Percentiles rank a stretch among this genome's conserved stretches.
Evolutionary conservation across 495 filamentous ascomycete genomes (phyloP).

Genomic region (Talaromyces thailandensis): DNA sequence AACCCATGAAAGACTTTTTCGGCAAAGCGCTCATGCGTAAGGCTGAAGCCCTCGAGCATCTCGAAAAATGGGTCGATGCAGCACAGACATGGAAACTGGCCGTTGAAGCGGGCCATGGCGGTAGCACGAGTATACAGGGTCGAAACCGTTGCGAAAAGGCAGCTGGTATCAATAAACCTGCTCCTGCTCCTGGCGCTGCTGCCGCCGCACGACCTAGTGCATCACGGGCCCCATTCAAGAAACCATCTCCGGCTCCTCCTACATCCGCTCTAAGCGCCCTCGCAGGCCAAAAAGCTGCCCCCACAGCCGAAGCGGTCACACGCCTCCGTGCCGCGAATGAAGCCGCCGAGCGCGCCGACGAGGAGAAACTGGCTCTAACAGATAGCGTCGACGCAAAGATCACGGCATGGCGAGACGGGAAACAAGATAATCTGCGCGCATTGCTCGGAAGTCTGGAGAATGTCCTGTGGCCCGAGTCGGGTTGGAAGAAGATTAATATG

Average conservation of each 20-base stretch:
- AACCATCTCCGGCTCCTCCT: slow-evolving; percentile 22
- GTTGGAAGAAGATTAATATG: slow-evolving; percentile 96
- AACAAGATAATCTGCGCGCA: slow-evolving; percentile 86
- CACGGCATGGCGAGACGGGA: slow-evolving; percentile 72
- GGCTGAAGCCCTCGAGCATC: slow-evolving; percentile 89
- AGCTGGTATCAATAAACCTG: slow-evolving; percentile 46
- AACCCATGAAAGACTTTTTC: slow-evolving; percentile 87
- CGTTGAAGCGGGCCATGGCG: slow-evolving; percentile 77
- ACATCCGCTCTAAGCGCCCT: slow-evolving; percentile 11
- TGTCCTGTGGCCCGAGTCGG: slow-evolving; percentile 83
- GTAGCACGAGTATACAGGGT: slow-evolving; percentile 71
- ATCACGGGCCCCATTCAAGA: slow-evolving; percentile 20
- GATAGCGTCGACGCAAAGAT: slow-evolving; percentile 77
- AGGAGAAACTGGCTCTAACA: slow-evolving; percentile 82
- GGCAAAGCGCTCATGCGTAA: slow-evolving; percentile 89
- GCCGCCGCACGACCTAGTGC: slow-evolving; percentile 18
- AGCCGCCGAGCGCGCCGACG: slow-evolving; percentile 72
- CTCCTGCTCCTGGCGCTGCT: slow-evolving; percentile 26
- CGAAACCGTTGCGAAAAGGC: slow-evolving; percentile 89
- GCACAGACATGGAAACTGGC: slow-evolving; percentile 69
- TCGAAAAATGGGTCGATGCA: slow-evolving; percentile 89
- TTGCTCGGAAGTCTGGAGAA: slow-evolving; percentile 79
- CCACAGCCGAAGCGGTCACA: slow-evolving; percentile 55
- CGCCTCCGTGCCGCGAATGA: slow-evolving; percentile 73
- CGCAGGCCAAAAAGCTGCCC: slow-evolving; percentile 14